A percentile compares a stretch with the other conserved stretches of the same genome.
These are phyloP conservation scores for Colletotrichum higginsianum DNA, from an alignment of 2,329 filamentous ascomycete species.

Conservation along the genomic window DNA sequence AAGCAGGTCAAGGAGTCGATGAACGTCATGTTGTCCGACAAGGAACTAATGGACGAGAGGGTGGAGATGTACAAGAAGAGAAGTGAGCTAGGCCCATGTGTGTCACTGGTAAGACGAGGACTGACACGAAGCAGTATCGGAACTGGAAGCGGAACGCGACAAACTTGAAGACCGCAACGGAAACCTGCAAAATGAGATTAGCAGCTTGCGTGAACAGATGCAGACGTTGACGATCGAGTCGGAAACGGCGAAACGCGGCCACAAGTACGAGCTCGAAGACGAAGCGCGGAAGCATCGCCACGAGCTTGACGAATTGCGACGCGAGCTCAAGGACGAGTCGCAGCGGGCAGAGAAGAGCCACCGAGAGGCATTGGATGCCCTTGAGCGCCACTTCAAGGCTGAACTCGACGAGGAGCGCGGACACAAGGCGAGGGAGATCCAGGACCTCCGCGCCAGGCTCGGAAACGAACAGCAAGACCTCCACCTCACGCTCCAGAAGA, in stretches of 20 bases:
- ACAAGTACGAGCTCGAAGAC: conserved; percentile 69
- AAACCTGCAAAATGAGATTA: conserved; percentile 75
- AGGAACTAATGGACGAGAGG: conserved; percentile 79
- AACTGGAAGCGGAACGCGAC: conserved; percentile 64
- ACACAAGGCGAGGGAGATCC: conserved; percentile 72
- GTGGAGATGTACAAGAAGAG: conserved; percentile 81
- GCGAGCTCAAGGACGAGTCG: conserved; percentile 67
- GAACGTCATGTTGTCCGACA: conserved; percentile 76
- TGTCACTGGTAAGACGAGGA: conserved; percentile 4
- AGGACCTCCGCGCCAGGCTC: conserved; percentile 71
- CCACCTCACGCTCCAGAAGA: conserved; percentile 62
- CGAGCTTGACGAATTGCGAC: conserved; percentile 69
- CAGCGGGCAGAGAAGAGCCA: conserved; percentile 73
- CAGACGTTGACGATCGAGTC: conserved; percentile 57
- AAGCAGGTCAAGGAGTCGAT: conserved; percentile 80
- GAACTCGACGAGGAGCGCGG: conserved; percentile 77
- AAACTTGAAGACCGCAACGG: conserved; percentile 63
- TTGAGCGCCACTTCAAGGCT: conserved; percentile 74
- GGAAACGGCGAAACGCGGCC: conserved; percentile 60
- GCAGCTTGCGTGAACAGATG: conserved; percentile 54
- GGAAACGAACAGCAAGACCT: conserved; percentile 67
- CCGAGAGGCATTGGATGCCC: conserved; percentile 76
- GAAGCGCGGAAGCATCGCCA: conserved; percentile 67
- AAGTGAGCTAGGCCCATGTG: conserved; percentile 66
- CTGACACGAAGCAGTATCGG: conserved; percentile 56